phyloP scores from a whole-genome alignment of 2,329 filamentous ascomycete species.

The Alternaria viburni region DNA sequence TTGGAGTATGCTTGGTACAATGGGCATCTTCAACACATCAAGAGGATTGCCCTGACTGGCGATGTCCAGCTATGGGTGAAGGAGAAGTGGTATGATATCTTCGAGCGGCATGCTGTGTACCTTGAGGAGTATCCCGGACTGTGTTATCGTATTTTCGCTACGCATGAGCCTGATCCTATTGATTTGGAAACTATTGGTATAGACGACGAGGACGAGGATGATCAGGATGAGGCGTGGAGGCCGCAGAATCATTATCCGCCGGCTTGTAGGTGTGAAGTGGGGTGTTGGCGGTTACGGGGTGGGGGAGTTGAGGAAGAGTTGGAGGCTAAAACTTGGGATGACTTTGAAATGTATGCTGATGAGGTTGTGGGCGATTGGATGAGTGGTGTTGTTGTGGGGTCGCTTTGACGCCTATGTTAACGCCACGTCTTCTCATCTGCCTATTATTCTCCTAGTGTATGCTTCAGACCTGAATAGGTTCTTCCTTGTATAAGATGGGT shows the following conservation, averaged over 20 bases:
- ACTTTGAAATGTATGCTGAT: not conserved
- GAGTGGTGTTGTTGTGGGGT: not conserved
- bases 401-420: not conserved
- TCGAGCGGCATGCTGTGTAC: not conserved
- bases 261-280: not conserved
- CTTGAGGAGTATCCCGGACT: not conserved
- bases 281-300: not conserved
- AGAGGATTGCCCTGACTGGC: constrained; percentile 1
- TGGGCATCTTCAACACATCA: not conserved
- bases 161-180: not conserved
- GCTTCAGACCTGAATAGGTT: fast-evolving
- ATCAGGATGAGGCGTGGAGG: not conserved
- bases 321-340: not conserved
- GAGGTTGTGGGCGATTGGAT: not conserved
- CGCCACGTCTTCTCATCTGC: not conserved
- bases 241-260: not conserved
- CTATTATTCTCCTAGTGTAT: fast-evolving
- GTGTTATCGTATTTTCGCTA: not conserved
- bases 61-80: constrained; percentile 23
- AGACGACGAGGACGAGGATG: not conserved
- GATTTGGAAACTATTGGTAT: not conserved
- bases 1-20: not conserved
- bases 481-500: not conserved
- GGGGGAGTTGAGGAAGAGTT: not conserved
- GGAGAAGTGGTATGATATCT: constrained; percentile 21